Percentiles rank a stretch among this genome's conserved stretches.
Evolutionary conservation across 345 rosid species (phyloP).

Genomic region (Aethionema arabicum): DNA sequence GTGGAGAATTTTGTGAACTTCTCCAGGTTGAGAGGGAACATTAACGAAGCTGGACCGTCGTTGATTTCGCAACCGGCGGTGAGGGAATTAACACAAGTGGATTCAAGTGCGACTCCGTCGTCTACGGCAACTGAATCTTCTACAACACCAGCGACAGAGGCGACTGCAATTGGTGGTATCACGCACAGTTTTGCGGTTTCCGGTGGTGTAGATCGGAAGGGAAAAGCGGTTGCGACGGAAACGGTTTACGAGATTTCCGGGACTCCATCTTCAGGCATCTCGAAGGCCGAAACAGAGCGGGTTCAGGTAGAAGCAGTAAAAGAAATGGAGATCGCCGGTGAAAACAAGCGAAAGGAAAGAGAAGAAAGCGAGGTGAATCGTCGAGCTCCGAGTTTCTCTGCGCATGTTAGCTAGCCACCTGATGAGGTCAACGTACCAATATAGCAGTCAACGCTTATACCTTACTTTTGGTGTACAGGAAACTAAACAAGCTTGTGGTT

Average conservation of each 20-base stretch:
- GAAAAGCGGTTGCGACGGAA: slow-evolving; percentile 2
- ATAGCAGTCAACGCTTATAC: slow-evolving; percentile 1
- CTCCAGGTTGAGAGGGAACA: slow-evolving; percentile 1
- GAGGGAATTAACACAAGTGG: slow-evolving; percentile 12
- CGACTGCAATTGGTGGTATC: not conserved
- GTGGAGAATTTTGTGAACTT: slow-evolving; percentile 7
- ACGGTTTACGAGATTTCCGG: not conserved
- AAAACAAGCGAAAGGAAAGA: slow-evolving; percentile 19
- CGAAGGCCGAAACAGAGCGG: not conserved
- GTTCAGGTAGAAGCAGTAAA: not conserved
- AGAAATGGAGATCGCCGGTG: slow-evolving; percentile 1
- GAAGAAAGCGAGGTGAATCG: slow-evolving; percentile 21
- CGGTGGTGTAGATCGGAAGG: slow-evolving; percentile 3
- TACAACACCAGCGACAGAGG: slow-evolving; percentile 4
- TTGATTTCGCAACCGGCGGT: not conserved
- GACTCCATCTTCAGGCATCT: slow-evolving; percentile 10
- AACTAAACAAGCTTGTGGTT: slow-evolving; percentile 47
- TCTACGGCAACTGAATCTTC: not conserved
- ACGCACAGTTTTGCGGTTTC: slow-evolving; percentile 16
- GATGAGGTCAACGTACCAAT: not conserved
- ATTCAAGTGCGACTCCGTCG: slow-evolving; percentile 8
- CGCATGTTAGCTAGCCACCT: slow-evolving; percentile 3
- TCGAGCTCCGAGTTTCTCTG: not conserved
- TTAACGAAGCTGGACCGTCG: slow-evolving; percentile 5
- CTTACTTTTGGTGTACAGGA: slow-evolving; percentile 12